These are phyloP conservation scores for Suhomyces maxii DNA, from an alignment of 1,139 yeast species.

Conservation along the genomic window DNA sequence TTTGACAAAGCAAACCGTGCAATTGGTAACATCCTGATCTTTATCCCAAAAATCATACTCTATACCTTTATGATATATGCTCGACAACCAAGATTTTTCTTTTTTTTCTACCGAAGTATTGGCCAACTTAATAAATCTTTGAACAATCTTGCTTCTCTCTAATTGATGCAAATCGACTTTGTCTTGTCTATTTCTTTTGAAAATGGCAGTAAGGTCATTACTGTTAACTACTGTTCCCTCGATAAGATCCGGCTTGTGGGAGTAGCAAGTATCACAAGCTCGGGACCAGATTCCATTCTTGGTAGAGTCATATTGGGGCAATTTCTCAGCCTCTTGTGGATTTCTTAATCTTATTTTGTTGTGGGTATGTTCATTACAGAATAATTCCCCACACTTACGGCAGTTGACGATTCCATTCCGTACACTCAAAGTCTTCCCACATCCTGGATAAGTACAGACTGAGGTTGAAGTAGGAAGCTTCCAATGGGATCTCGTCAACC, in stretches of 20 bases:
- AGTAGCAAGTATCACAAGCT: slow-evolving; percentile 67
- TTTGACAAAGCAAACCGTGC: slow-evolving; percentile 61
- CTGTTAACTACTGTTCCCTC: slow-evolving; percentile 38
- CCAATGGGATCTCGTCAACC: slow-evolving; percentile 65
- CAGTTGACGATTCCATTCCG: slow-evolving; percentile 60
- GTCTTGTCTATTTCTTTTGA: slow-evolving; percentile 39
- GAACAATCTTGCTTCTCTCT: slow-evolving; percentile 58
- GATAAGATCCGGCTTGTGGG: slow-evolving; percentile 53
- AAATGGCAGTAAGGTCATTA: slow-evolving; percentile 49
- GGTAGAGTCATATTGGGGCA: slow-evolving; percentile 31
- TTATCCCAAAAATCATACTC: slow-evolving; percentile 58
- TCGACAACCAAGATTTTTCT: slow-evolving; percentile 6
- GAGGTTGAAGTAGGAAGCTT: slow-evolving; percentile 40
- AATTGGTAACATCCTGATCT: slow-evolving; percentile 50
- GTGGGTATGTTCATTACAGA: slow-evolving; percentile 64
- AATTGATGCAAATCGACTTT: slow-evolving; percentile 47
- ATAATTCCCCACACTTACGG: slow-evolving; percentile 70
- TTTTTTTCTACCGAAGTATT: slow-evolving; percentile 21
- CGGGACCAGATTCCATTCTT: slow-evolving; percentile 63
- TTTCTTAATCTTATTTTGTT: slow-evolving; percentile 49
- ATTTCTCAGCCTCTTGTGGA: slow-evolving; percentile 25
- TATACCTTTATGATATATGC: background rate
- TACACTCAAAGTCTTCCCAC: slow-evolving; percentile 43
- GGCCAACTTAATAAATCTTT: slow-evolving; percentile 53
- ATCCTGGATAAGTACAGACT: slow-evolving; percentile 36